Conservation (phyloP, 208 protist genomes). For the Strigomonas galati region DNA sequence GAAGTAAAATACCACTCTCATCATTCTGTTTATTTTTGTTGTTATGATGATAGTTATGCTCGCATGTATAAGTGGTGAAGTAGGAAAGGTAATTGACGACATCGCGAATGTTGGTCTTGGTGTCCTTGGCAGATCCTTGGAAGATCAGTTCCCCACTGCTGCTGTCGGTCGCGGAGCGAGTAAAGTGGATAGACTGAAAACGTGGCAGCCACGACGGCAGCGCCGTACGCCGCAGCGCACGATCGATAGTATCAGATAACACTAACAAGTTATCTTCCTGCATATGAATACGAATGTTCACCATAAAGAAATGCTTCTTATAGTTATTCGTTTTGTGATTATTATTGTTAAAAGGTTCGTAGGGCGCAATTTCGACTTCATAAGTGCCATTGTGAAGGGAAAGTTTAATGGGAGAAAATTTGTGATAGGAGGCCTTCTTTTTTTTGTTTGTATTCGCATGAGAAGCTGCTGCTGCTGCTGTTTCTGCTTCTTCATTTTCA, state of each 20-base stretch:
- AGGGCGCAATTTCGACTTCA: conserved; percentile 45
- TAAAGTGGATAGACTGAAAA: conserved; percentile 80
- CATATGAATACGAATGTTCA: conserved; percentile 62
- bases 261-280: conserved; percentile 58
- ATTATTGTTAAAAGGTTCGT: conserved; percentile 3
- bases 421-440: conserved; percentile 34
- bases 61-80: conserved; percentile 63
- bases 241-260: conserved; percentile 74
- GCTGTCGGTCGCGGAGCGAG: conserved; percentile 62
- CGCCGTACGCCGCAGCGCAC: conserved; percentile 46
- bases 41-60: conserved; percentile 54
- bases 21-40: no score
- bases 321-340: neutral
- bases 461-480: neutral
- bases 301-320: conserved; percentile 63
- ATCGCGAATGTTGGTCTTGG: conserved; percentile 61
- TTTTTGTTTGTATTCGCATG: neutral
- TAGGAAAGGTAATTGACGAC: conserved; percentile 75
- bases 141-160: conserved; percentile 81
- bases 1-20: conserved; percentile 13
- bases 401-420: conserved; percentile 41
- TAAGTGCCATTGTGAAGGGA: conserved; percentile 47
- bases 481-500: conserved; percentile 11
- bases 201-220: conserved; percentile 78
- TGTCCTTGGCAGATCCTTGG: conserved; percentile 42